A percentile compares a stretch with the other conserved stretches of the same genome.
Conservation (phyloP, 2,329 filamentous ascomycete genomes). For the Dothistroma septosporum region DNA sequence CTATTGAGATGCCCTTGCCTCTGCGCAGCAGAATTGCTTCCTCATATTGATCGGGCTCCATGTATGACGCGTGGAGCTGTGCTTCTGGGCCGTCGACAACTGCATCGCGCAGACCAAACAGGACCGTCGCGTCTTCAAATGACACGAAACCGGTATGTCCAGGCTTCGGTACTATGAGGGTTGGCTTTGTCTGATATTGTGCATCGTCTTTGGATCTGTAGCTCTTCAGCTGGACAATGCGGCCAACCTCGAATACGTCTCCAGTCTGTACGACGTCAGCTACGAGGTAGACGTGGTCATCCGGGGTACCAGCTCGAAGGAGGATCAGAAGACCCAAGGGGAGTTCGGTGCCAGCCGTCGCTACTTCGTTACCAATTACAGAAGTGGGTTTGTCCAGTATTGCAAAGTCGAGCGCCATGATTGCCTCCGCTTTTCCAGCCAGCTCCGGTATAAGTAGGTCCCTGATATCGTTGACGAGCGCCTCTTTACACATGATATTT, state of each 20-base stretch:
- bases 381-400: constrained; percentile 48
- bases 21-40: constrained; percentile 76
- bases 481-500: constrained; percentile 65
- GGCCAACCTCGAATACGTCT: constrained; percentile 52
- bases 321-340: constrained; percentile 31
- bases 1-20: constrained; percentile 47
- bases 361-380: constrained; percentile 23
- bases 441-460: constrained; percentile 48
- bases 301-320: constrained; percentile 27
- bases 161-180: constrained; percentile 72
- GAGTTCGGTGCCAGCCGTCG: constrained; percentile 21
- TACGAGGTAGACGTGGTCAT: constrained; percentile 62
- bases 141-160: constrained; percentile 76
- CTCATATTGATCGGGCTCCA: constrained; percentile 67
- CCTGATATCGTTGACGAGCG: constrained; percentile 60
- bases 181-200: constrained; percentile 44
- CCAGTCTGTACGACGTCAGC: constrained; percentile 65
- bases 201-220: constrained; percentile 38
- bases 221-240: constrained; percentile 47
- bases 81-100: constrained; percentile 63
- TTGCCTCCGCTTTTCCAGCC: constrained; percentile 31
- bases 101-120: constrained; percentile 66
- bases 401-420: constrained; percentile 68
- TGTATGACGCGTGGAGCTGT: constrained; percentile 67
- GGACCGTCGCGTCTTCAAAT: constrained; percentile 71